Base-by-base conservation (phyloP, 495 filamentous ascomycete genomes). In the Aspergillus sparsus region DNA sequence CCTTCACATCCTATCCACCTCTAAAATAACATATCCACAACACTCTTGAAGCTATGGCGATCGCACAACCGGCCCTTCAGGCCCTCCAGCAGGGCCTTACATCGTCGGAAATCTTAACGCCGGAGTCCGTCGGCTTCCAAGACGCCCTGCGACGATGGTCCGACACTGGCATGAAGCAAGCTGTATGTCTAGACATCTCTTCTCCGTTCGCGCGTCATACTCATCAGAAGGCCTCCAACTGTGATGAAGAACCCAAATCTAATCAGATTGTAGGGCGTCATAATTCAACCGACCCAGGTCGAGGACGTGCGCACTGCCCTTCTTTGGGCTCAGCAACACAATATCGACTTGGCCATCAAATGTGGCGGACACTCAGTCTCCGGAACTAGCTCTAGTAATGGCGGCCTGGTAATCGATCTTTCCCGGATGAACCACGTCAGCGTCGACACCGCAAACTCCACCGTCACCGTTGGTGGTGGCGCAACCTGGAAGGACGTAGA, bases 311-410 rank as follows among this genome's bases (percentile, higher is more conserved):
- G 69, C 12, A 64, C 68, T 5, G 75, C 76, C 1, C 51, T 85
- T 6, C 57, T 68, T 4, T 83, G 80, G 71, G 74, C 76, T 4
- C 69, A 71, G 9, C 57, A 71, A 11, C 56, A 86, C 57, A 57
- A 51, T 12, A 59, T 85, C 52, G 75, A 79, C 36, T 57, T 85
- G 34, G 82, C 80, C 3, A 74, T 83, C 8, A 74, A 74, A 46
- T 79, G 83, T 1, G 85, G 84, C 39, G 82, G 76, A 2, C 83
- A 87, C 66, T 79, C 78, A 8, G 55, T 63, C 15, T 39, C 37
- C 18, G 55, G 51, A 16, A 63, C 61, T 6, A 44, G 42, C 6
- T 53, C 61, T 13, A 18, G 35, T 6, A 7, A 33, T 4, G 61
- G 51, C 7, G 55, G 49, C 1, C 35, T 63, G 13, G 61, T 58